Base-by-base conservation (phyloP, 345 rosid species). In the Eucalyptus caleyi region DNA sequence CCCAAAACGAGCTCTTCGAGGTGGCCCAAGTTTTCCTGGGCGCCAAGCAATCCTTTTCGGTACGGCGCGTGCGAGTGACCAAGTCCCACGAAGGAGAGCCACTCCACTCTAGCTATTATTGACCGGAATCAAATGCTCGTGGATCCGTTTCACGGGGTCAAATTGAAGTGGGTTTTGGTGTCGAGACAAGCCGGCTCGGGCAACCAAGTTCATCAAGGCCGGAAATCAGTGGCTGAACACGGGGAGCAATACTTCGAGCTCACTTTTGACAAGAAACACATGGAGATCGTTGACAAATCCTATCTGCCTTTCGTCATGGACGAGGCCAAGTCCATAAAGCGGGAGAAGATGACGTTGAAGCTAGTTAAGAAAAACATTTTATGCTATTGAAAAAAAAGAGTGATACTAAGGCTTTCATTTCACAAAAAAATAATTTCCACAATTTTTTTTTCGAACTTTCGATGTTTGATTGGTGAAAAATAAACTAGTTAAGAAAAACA, bases 81-180 rank as follows among this genome's bases (percentile, higher is more conserved):
- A 94, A 94, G 90, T 91, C 92, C 92, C 24, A 93, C 94, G 51
- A 96, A 94, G 88, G 97, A 95, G 89, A 91, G 91, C 49, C 90
- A 94, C 72, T 85, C 94, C 54, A 86, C 89, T 12, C 91, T 95
- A 47, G 87, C 94, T 54, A 54, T 54, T 86, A 91, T 95, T 89
- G 98, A 94, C 50, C 90, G 92, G 54, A 90, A 93, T 19, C 95
- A 95, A 87, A 95, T 91, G 89, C 91, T 95, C 10, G 40, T 88
- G 7, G 99, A 96, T 85, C 51, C 86, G n/a, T 96, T 92, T 87
- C 89, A 89, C 81, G 96, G 95, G 21, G 90, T 94, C 50, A 92
- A 93, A 87, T 89, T 94, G 88, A 91, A 88, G 56, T 96, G 98
- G 96, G 81, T 90, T 85, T 88, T 96, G 81, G 91, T 91, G 54